Evolutionary conservation across 2,329 filamentous ascomycete species (phyloP), one percentile per base, ranked within the genome.

Genomic region (Ophiostoma pallidulum): DNA sequence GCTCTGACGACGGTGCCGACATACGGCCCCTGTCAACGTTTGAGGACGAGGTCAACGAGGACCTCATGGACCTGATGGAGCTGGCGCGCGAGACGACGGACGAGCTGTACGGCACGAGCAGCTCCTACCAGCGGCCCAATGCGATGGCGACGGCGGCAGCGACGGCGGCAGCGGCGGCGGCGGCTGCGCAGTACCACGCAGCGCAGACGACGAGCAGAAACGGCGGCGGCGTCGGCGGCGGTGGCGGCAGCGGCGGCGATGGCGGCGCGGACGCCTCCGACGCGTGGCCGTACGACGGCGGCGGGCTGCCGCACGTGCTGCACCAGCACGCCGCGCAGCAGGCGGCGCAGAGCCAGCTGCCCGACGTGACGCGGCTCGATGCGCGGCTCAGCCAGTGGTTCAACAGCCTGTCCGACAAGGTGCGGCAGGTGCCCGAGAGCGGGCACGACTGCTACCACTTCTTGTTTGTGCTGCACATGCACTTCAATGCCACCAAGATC

Each of bases 391-490:
- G 49, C 35, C 32, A 42, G 16, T 51, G 50, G 50, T 49, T 49
- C 35, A n/a, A 16, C 13, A 36, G 35, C 8, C 16, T 49, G 19
- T 39, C 50, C 2, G 45, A 51, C 8, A 35, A 29, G 13, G 42
- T 49, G 28, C 41, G 45, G 18, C 36, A 39, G 10, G 46, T 41
- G 9, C 50, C 50, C 7, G 35, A 38, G n/a, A 36, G 39, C 46
- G 42, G 50, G 22, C 42, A 39, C 26, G 42, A 49, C 35, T 41
- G 38, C 32, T 45, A 46, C 42, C 46, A 46, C n/a, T 42, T 49
- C 28, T 8, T 51, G 29, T 49, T 51, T 41, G 50, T 51, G 26
- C 38, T 51, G 42, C 50, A 51, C 35, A 37, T 51, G 38, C 42
- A 46, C 18, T 49, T 46, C 12, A 31, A 51, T n/a, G 31, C 38